phyloP scores from a whole-genome alignment of 352 stramenopile genomes.

The Globisporangium nunn region DNA sequence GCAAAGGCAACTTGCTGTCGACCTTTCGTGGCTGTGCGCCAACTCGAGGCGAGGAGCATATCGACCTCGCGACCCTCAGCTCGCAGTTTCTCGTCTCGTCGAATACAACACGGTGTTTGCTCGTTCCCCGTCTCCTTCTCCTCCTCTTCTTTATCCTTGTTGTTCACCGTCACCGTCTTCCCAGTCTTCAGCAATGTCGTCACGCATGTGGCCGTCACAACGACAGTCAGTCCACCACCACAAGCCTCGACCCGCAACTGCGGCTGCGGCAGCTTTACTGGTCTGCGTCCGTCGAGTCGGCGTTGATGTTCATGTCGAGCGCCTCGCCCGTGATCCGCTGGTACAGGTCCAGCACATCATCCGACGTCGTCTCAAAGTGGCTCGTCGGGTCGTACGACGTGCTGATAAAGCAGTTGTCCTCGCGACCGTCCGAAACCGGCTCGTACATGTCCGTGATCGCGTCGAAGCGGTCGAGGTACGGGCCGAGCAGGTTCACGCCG shows the following conservation, averaged over 20 bases:
- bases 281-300: conserved; percentile 92
- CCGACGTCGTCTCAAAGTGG: conserved; percentile 97
- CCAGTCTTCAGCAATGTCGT: background rate
- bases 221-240: background rate
- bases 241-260: background rate
- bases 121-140: too few relatives aligned
- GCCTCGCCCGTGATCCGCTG: conserved; percentile 96
- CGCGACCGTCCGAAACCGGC: conserved; percentile 84
- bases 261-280: conserved; percentile 46
- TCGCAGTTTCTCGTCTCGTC: too few relatives aligned
- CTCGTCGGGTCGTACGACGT: conserved; percentile 89
- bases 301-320: conserved; percentile 98
- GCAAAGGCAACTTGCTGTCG: too few relatives aligned
- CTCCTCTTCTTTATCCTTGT: too few relatives aligned
- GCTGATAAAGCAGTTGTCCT: conserved; percentile 98
- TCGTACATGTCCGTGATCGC: conserved; percentile 94
- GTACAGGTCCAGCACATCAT: conserved; percentile 97
- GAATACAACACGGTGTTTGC: too few relatives aligned
- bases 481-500: conserved; percentile 93
- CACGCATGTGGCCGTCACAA: too few relatives aligned
- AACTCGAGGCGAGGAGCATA: too few relatives aligned
- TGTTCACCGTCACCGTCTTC: background rate
- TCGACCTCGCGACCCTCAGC: too few relatives aligned
- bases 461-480: conserved; percentile 96
- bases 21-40: too few relatives aligned